These are phyloP conservation scores for Aspergillus caelatus DNA, from an alignment of 2,329 filamentous ascomycete species.

Conservation along the genomic window DNA sequence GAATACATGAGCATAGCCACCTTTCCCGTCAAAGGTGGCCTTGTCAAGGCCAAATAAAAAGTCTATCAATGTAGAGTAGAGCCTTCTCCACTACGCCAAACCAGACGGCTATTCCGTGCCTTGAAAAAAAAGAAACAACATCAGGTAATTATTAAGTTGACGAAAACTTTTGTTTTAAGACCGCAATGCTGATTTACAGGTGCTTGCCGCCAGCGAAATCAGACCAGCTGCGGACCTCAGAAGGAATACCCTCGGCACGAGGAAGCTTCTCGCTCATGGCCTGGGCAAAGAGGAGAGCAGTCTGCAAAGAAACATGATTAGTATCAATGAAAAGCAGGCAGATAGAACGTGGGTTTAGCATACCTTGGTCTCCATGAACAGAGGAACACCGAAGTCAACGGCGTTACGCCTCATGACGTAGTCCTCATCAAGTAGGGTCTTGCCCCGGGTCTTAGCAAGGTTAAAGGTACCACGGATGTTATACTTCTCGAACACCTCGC, in stretches of 20 bases:
- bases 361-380: conserved; percentile 99
- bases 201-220: conserved; percentile 80
- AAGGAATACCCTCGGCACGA: conserved; percentile 80
- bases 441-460: conserved; percentile 79
- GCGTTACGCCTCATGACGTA: conserved; percentile 99
- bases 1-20: conserved; percentile 17
- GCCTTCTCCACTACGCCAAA: conserved; percentile 31
- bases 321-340: neutral
- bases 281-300: conserved; percentile 90
- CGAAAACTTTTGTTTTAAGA: conserved; percentile 20
- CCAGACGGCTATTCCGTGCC: conserved; percentile 24
- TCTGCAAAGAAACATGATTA: conserved; percentile 58
- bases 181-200: conserved; percentile 38
- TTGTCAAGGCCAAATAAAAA: conserved; percentile 27
- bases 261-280: conserved; percentile 98
- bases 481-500: conserved; percentile 95
- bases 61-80: conserved; percentile 36
- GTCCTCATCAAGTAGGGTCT: conserved; percentile 85
- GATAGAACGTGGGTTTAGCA: conserved; percentile 35
- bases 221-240: conserved; percentile 91
- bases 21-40: conserved; percentile 7
- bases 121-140: conserved; percentile 18
- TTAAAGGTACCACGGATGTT: conserved; percentile 97
- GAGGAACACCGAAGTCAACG: conserved; percentile 94
- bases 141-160: conserved; percentile 24